Percentiles rank a stretch among this genome's conserved stretches.
phyloP scores from a whole-genome alignment of 164 flowering plant genomes.

The Berberis vulgaris region DNA sequence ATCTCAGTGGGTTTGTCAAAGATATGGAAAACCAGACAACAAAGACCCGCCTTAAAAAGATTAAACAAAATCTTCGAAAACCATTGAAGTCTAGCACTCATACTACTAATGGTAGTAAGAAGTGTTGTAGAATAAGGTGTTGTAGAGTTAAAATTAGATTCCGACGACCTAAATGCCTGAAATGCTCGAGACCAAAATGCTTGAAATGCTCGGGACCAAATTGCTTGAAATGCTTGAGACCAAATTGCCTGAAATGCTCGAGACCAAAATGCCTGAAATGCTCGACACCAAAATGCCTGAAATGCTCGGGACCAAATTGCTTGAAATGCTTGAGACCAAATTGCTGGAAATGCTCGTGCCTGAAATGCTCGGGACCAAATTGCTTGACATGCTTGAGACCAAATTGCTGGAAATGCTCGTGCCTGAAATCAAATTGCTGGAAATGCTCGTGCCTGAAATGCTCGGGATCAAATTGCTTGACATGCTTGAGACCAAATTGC shows the following conservation, averaged over 20 bases:
- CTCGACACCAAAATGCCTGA: constrained; percentile 2
- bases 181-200: constrained; percentile 11
- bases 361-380: constrained; percentile 10
- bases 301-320: background rate
- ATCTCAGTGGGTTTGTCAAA: constrained; percentile 54
- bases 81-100: constrained; percentile 12
- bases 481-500: background rate
- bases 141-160: constrained; percentile 32
- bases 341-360: background rate
- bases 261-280: constrained; percentile 5
- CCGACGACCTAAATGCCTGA: constrained; percentile 31
- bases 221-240: background rate
- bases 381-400: background rate
- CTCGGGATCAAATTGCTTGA: background rate
- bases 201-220: background rate
- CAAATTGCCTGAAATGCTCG: background rate
- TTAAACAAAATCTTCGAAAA: constrained; percentile 32
- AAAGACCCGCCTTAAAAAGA: constrained; percentile 51
- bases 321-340: constrained; percentile 7
- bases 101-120: constrained; percentile 4
- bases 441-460: constrained; percentile 8
- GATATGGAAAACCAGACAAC: constrained; percentile 85
- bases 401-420: background rate
- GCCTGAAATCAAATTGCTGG: constrained; percentile 3
- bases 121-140: constrained; percentile 27